Evolutionary conservation across 768 basidiomycete species (phyloP).

Genomic region (Sistotremastrum niveocremeum): DNA sequence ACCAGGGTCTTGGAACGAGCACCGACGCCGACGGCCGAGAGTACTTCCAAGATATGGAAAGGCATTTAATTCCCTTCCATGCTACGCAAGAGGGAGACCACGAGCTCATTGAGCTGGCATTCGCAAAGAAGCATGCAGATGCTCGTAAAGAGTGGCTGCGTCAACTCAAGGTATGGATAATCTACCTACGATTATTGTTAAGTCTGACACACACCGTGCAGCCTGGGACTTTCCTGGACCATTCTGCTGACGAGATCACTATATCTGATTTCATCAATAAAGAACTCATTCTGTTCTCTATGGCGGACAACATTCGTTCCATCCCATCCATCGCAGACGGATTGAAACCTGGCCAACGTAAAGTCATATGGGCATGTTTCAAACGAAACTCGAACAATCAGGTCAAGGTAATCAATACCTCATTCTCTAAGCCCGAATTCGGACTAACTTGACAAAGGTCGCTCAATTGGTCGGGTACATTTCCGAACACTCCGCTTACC

Average conservation of each 20-base stretch:
- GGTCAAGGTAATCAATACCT: constrained; percentile 49
- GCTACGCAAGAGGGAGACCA: constrained; percentile 69
- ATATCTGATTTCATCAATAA: constrained; percentile 95
- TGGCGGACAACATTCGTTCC: constrained; percentile 98
- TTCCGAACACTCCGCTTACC: constrained; percentile 86
- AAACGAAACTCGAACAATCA: constrained; percentile 86
- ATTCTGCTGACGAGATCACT: constrained; percentile 72
- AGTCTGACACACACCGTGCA: constrained; percentile 16
- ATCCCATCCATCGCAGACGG: constrained; percentile 93
- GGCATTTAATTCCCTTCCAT: constrained; percentile 90
- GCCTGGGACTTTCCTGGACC: constrained; percentile 92
- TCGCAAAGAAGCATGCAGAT: constrained; percentile 99
- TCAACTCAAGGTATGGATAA: constrained; percentile 58
- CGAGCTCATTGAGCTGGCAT: constrained; percentile 89
- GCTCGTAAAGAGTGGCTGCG: constrained; percentile 98
- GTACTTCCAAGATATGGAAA: constrained; percentile 86
- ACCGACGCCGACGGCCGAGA: constrained; percentile 78
- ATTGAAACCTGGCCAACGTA: constrained; percentile 93
- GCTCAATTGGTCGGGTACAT: constrained; percentile 95
- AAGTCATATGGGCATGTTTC: constrained; percentile 94
- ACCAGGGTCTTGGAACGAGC: constrained; percentile 90
- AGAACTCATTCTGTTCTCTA: constrained; percentile 95
- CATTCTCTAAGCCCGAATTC: too few species aligned
- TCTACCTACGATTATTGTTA: not conserved
- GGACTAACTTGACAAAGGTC: constrained; percentile 33